Evolutionary conservation across 768 basidiomycete species (phyloP).

Genomic region (Cytidiella melzeri): DNA sequence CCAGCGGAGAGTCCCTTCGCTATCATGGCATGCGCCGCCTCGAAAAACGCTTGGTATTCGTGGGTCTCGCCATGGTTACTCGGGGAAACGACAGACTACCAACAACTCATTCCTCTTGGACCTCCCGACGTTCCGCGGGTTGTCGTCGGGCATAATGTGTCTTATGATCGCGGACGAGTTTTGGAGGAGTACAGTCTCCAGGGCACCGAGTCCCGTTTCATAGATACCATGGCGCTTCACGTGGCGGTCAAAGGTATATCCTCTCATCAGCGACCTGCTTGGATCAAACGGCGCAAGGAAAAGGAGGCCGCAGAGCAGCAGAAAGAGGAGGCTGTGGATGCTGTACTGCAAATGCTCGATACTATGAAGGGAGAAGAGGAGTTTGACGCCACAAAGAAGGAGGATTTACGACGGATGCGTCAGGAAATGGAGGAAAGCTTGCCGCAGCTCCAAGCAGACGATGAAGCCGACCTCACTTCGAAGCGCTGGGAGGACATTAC

Average conservation of each 20-base stretch:
- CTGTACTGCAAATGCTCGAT: constrained; percentile 47
- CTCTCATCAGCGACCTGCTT: constrained; percentile 88
- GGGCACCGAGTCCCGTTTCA: constrained; percentile 67
- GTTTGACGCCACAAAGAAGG: constrained; percentile 29
- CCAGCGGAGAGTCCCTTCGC: constrained; percentile 76
- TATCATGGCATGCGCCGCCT: constrained; percentile 84
- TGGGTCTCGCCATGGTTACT: constrained; percentile 97
- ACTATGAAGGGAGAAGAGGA: constrained; percentile 35
- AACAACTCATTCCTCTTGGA: constrained; percentile 75
- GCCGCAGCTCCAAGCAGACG: constrained; percentile 29
- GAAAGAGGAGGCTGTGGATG: constrained; percentile 58
- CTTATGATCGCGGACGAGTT: constrained; percentile 84
- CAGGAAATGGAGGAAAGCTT: constrained; percentile 36
- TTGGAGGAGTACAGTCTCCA: constrained; percentile 74
- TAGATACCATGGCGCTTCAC: constrained; percentile 95
- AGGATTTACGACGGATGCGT: constrained; percentile 34
- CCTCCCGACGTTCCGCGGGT: constrained; percentile 46
- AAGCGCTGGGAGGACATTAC: constrained; percentile 93
- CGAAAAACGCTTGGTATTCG: constrained; percentile 83
- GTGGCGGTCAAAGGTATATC: constrained; percentile 93
- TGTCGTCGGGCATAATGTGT: constrained; percentile 91
- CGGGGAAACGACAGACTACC: constrained; percentile 44
- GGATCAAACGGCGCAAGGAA: constrained; percentile 80
- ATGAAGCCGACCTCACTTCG: constrained; percentile 36
- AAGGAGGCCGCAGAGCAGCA: constrained; percentile 50